A percentile compares a stretch with the other conserved stretches of the same genome.
Evolutionary conservation across 2,329 filamentous ascomycete species (phyloP).

Genomic region (Pestalotiopsis sp.): DNA sequence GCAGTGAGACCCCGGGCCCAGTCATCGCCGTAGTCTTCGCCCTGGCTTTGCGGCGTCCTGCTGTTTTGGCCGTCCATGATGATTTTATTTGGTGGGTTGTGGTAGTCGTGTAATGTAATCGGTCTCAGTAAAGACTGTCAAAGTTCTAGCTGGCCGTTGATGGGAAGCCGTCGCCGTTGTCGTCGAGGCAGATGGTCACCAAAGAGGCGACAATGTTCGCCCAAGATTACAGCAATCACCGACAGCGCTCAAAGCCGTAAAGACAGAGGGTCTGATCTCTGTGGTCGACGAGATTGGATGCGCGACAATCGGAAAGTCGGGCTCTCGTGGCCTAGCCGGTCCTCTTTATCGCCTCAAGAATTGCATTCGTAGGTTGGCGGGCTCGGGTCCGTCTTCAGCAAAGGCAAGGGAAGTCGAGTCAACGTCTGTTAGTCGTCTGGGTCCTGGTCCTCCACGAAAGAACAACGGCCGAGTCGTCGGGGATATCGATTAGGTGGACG

Average conservation of each 20-base stretch:
- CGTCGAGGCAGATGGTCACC: not conserved
- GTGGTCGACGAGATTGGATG: slow-evolving; percentile 2
- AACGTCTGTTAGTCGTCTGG: not conserved
- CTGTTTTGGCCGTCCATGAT: slow-evolving; percentile 28
- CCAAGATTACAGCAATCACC: not conserved
- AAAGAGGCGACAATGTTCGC: not conserved
- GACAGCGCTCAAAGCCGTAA: not conserved
- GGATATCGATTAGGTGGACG: not conserved
- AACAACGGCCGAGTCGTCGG: not conserved
- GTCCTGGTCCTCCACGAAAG: not conserved
- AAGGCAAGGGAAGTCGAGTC: not conserved
- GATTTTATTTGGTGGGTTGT: not conserved
- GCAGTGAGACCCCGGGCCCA: slow-evolving; percentile 79
- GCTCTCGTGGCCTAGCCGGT: slow-evolving; percentile 16
- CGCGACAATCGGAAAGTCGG: slow-evolving; percentile 1
- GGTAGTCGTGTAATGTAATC: not conserved
- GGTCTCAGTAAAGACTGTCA: not conserved
- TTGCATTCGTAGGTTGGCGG: slow-evolving; percentile 15
- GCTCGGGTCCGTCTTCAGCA: not conserved
- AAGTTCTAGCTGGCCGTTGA: not conserved
- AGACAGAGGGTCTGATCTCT: not conserved
- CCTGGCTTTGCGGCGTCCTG: slow-evolving; percentile 20
- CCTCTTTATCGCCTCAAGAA: slow-evolving; percentile 12
- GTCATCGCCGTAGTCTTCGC: slow-evolving; percentile 63
- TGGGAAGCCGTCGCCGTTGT: not conserved